phyloP scores from a whole-genome alignment of 169 alveolate species.

The Miamiensis avidus region DNA sequence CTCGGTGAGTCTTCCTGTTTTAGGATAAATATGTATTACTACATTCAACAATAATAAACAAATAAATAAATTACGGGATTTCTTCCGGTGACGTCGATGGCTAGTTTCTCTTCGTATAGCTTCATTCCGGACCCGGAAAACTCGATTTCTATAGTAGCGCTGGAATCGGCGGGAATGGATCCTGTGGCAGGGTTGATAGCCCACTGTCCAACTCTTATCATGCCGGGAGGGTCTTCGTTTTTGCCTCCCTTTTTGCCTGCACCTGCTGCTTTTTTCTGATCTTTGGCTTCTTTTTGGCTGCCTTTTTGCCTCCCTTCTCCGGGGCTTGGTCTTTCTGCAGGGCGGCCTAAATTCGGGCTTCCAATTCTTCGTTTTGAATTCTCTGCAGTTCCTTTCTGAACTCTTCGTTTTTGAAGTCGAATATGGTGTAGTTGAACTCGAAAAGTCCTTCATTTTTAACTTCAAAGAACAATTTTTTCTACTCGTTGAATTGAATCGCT shows the following conservation, averaged over 20 bases:
- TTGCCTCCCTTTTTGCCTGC: constrained; percentile 62
- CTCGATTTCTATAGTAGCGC: constrained; percentile 75
- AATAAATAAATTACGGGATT: constrained; percentile 56
- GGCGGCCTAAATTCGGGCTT: constrained; percentile 66
- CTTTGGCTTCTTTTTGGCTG: constrained; percentile 66
- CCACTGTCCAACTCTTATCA: constrained; percentile 76
- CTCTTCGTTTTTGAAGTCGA: constrained; percentile 81
- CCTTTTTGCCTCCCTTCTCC: constrained; percentile 50
- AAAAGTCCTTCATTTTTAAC: constrained; percentile 93
- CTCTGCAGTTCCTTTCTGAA: constrained; percentile 71
- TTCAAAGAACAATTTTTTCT: constrained; percentile 86
- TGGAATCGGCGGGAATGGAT: constrained; percentile 74
- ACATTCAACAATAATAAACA: too few species aligned
- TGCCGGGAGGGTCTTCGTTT: constrained; percentile 54
- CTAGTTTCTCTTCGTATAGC: constrained; percentile 78
- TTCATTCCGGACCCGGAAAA: constrained; percentile 85
- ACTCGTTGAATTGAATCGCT: constrained; percentile 87
- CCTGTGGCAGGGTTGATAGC: constrained; percentile 80
- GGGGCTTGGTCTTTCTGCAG: constrained; percentile 40
- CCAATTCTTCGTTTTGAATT: constrained; percentile 70
- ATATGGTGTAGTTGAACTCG: constrained; percentile 85
- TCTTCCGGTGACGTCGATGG: constrained; percentile 84
- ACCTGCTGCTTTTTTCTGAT: constrained; percentile 72
- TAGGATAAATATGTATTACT: too few species aligned
- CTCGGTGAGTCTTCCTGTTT: constrained; percentile 70